These are phyloP conservation scores for Psilocybe cubensis DNA, from an alignment of 768 basidiomycete genomes.

Conservation along the genomic window DNA sequence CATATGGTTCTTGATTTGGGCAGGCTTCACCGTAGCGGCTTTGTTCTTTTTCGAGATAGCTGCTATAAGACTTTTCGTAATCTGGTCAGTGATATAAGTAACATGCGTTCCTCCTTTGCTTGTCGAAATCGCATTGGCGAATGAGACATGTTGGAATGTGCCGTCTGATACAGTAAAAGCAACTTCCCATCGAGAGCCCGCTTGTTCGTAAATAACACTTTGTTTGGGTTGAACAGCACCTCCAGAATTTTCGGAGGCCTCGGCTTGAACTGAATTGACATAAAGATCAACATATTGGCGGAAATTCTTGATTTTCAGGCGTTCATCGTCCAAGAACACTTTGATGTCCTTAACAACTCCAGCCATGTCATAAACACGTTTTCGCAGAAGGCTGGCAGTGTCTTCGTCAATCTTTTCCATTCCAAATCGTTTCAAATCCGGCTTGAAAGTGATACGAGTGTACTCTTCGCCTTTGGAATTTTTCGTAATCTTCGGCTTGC, in stretches of 20 bases:
- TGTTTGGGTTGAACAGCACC: slow-evolving; percentile 81
- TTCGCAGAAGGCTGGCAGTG: slow-evolving; percentile 83
- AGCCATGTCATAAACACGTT: slow-evolving; percentile 96
- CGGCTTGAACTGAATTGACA: slow-evolving; percentile 73
- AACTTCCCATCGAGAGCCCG: slow-evolving; percentile 89
- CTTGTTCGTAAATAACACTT: slow-evolving; percentile 79
- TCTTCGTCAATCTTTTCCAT: slow-evolving; percentile 93
- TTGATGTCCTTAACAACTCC: slow-evolving; percentile 95
- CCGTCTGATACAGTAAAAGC: slow-evolving; percentile 96
- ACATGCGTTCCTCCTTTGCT: slow-evolving; percentile 98
- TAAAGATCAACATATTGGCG: slow-evolving; percentile 97
- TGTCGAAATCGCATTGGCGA: slow-evolving; percentile 97
- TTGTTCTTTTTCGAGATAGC: slow-evolving; percentile 97
- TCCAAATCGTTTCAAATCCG: slow-evolving; percentile 90
- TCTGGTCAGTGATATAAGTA: slow-evolving; percentile 79
- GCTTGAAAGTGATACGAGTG: slow-evolving; percentile 91
- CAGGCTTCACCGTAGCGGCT: slow-evolving; percentile 89
- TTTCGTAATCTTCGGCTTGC: slow-evolving; percentile 92
- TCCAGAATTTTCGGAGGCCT: slow-evolving; percentile 69
- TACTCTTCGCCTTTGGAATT: slow-evolving; percentile 87
- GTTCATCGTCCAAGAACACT: slow-evolving; percentile 91
- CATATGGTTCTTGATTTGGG: slow-evolving; percentile 97
- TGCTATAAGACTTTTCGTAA: slow-evolving; percentile 82
- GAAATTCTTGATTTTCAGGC: slow-evolving; percentile 92
- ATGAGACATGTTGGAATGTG: slow-evolving; percentile 91